Conservation (phyloP, 306 rosid genomes). For the Casuarina cunninghamiana region DNA sequence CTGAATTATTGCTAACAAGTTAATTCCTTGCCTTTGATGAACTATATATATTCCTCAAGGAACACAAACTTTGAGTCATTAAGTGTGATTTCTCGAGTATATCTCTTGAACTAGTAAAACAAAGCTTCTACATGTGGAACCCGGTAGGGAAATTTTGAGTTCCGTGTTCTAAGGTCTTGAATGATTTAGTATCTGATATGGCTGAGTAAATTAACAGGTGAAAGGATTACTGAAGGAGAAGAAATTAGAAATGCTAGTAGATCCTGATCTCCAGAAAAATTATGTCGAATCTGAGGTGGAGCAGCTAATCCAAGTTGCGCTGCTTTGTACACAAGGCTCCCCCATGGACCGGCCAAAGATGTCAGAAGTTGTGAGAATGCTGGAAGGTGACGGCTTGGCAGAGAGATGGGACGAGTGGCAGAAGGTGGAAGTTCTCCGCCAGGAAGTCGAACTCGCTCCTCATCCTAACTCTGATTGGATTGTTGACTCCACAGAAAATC, state of each 20-base stretch:
- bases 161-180: not conserved
- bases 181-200: conserved; percentile 22
- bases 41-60: not conserved
- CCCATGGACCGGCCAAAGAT: conserved; percentile 97
- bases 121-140: not conserved
- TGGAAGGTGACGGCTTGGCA: conserved; percentile 95
- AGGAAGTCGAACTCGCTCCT: conserved; percentile 86
- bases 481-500: conserved; percentile 90
- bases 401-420: conserved; percentile 99
- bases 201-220: conserved; percentile 54
- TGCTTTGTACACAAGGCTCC: conserved; percentile 96
- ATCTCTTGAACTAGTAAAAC: not conserved
- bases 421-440: conserved; percentile 88
- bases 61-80: not conserved
- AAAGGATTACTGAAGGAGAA: conserved; percentile 92
- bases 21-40: not conserved
- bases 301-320: conserved; percentile 92
- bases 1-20: not conserved
- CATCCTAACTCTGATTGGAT: conserved; percentile 94
- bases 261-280: conserved; percentile 87
- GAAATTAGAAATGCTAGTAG: conserved; percentile 89
- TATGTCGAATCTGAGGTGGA: conserved; percentile 92
- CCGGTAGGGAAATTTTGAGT: not conserved
- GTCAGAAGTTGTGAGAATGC: conserved; percentile 99
- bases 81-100: not conserved